phyloP scores from a whole-genome alignment of 2,329 filamentous ascomycete species.

The Apiospora pterosperma region DNA sequence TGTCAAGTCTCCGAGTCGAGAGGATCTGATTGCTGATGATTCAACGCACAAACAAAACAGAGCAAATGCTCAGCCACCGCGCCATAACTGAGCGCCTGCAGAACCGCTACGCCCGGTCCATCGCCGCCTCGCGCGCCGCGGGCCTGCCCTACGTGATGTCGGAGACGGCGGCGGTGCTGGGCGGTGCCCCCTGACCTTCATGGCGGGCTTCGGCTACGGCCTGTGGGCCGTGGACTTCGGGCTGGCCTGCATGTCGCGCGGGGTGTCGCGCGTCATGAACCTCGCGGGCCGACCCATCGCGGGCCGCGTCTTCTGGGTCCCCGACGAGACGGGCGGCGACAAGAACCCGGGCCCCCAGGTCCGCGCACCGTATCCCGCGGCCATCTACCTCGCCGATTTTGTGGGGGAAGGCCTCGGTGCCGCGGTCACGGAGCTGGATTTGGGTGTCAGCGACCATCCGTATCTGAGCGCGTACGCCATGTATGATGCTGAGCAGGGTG shows the following conservation, averaged over 20 bases:
- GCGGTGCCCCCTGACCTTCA: conserved; percentile 13
- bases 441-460: not conserved
- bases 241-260: conserved; percentile 13
- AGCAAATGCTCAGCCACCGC: conserved; percentile 7
- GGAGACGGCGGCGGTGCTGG: conserved; percentile 5
- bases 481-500: not conserved
- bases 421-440: conserved; percentile 2
- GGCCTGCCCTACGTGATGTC: conserved; percentile 6
- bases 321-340: conserved; percentile 1
- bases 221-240: conserved; percentile 34
- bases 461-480: conserved; percentile 9
- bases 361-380: conserved; percentile 13
- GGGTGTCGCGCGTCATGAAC: conserved; percentile 15
- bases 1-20: too few species aligned
- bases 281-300: conserved; percentile 13
- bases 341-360: conserved; percentile 13
- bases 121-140: not conserved
- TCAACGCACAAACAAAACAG: not conserved
- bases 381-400: conserved; percentile 17
- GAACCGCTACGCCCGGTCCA: not conserved
- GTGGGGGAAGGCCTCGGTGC: conserved; percentile 10
- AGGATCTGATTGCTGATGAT: too few species aligned
- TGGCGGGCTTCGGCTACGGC: conserved; percentile 29
- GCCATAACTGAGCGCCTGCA: not conserved
- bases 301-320: conserved; percentile 14